Evolutionary conservation across 805 yeast genomes (phyloP).

Genomic region (Sugiyamaella smithiae): DNA sequence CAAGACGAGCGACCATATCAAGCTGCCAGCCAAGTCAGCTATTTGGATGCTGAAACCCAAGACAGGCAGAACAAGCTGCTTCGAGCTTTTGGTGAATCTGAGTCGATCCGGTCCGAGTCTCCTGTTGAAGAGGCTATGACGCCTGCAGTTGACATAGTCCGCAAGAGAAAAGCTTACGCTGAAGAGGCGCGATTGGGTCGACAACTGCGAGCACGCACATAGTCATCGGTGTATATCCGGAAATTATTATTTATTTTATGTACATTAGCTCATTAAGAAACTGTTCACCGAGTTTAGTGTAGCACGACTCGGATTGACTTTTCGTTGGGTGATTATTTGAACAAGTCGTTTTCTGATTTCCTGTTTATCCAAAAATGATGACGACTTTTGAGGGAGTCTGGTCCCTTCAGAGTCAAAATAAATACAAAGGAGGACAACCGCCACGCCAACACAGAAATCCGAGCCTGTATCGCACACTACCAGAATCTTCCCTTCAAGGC

Average conservation of each 20-base stretch:
- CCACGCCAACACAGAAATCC: constrained; percentile 64
- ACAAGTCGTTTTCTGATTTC: constrained; percentile 56
- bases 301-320: constrained; percentile 71
- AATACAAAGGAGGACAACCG: constrained; percentile 50
- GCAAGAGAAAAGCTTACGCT: constrained; percentile 1
- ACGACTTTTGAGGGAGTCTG: constrained; percentile 11
- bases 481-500: constrained; percentile 32
- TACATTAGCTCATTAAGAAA: constrained; percentile 44
- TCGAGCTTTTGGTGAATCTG: constrained; percentile 23
- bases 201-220: background rate
- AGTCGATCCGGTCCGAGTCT: constrained; percentile 13
- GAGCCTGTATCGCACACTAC: constrained; percentile 62
- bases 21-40: constrained; percentile 23
- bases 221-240: background rate
- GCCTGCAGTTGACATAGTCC: constrained; percentile 22
- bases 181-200: background rate
- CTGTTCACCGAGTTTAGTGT: constrained; percentile 71
- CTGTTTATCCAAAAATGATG: constrained; percentile 40
- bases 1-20: background rate
- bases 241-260: constrained; percentile 3
- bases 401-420: constrained; percentile 46
- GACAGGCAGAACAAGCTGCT: constrained; percentile 20
- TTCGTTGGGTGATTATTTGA: constrained; percentile 44
- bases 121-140: constrained; percentile 17
- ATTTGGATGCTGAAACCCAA: constrained; percentile 25